Conservation (phyloP, 768 basidiomycete genomes). For the Calvatia gigantea region DNA sequence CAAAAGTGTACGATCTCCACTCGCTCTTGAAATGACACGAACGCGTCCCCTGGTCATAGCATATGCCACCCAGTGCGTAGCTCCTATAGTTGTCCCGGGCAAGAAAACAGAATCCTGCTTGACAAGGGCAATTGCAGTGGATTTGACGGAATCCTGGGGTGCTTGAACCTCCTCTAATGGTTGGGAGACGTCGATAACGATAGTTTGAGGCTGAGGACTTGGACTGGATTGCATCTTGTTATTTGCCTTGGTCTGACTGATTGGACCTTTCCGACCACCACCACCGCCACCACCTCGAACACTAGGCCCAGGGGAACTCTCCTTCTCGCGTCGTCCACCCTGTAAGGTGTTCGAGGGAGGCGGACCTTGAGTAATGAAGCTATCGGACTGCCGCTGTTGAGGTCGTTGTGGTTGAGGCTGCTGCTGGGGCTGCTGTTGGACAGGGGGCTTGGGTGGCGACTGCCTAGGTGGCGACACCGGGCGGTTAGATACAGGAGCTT, state of each 20-base stretch:
- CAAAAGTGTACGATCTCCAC: slow-evolving; percentile 83
- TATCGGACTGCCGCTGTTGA: slow-evolving; percentile 19
- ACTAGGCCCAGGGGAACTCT: slow-evolving; percentile 63
- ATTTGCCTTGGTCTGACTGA: slow-evolving; percentile 37
- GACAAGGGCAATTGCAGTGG: slow-evolving; percentile 87
- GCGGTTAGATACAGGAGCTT: slow-evolving; percentile 27
- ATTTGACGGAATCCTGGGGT: slow-evolving; percentile 72
- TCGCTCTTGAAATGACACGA: slow-evolving; percentile 84
- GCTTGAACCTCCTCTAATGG: slow-evolving; percentile 74
- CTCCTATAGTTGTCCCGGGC: slow-evolving; percentile 84
- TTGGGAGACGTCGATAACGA: slow-evolving; percentile 74
- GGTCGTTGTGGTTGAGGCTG: slow-evolving; percentile 32
- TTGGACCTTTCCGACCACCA: slow-evolving; percentile 31
- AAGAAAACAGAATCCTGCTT: slow-evolving; percentile 83
- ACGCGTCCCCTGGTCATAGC: slow-evolving; percentile 90
- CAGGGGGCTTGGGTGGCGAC: slow-evolving; percentile 42
- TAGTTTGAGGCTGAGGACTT: slow-evolving; percentile 63
- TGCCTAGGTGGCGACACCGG: slow-evolving; percentile 47
- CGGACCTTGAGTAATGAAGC: slow-evolving; percentile 11
- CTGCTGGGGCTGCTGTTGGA: slow-evolving; percentile 42
- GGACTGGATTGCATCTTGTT: slow-evolving; percentile 54
- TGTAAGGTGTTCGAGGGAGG: slow-evolving; percentile 2
- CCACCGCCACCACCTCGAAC: slow-evolving; percentile 25
- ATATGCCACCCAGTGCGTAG: slow-evolving; percentile 90
- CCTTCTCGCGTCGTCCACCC: slow-evolving; percentile 54